Base-by-base conservation (phyloP, 2,329 filamentous ascomycete genomes). In the Fusarium sarcochroum region DNA sequence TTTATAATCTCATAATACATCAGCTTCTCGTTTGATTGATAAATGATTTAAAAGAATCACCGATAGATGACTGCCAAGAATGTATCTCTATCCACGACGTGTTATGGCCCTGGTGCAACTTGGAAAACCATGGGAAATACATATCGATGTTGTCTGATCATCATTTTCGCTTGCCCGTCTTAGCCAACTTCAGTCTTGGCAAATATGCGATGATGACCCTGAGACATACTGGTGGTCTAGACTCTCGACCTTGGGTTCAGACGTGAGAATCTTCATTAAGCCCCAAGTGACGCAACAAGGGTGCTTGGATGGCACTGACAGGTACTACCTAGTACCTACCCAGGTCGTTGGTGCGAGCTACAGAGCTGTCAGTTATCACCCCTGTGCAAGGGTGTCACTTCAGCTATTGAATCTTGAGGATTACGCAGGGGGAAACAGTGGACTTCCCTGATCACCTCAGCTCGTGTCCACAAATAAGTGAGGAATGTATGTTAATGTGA, bases 151-250 rank as follows among this genome's bases (percentile, higher is more conserved):
- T 56, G 40, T 40, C 30, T 56, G 42, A 60, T 62, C 23, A 25
- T 25, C 46, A 15, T 38, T 48, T 44, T 35, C 37, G 37, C 40
- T 49, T 20, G 9, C 66, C 37, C 10, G 25, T 32, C 50, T 52
- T 15, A 51, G 49, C n/a, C 6, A 32, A n/a, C 47, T 23, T 13
- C 18, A 23, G 37, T 38, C 55, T 68, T 52, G 49, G 44, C 56
- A 25, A 11, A 20, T 11, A 25, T 11, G 34, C 48, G 37, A 44
- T 17, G 34, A 27, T 23, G 7, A 21, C 14, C 41, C 45, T 42
- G 44, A 69, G 61, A 62, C 60, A 69, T 66, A n/a, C 23, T 25
- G 21, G 48, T 53, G 41, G 41, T 51, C 56, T 60, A 53, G 65
- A 48, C 60, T 50, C 34, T 46, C 18, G 42, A 23, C 61, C 20